A percentile compares a stretch with the other conserved stretches of the same genome.
Evolutionary conservation across 2,329 filamentous ascomycete species (phyloP).

Genomic region (Diaporthe citrichinensis): DNA sequence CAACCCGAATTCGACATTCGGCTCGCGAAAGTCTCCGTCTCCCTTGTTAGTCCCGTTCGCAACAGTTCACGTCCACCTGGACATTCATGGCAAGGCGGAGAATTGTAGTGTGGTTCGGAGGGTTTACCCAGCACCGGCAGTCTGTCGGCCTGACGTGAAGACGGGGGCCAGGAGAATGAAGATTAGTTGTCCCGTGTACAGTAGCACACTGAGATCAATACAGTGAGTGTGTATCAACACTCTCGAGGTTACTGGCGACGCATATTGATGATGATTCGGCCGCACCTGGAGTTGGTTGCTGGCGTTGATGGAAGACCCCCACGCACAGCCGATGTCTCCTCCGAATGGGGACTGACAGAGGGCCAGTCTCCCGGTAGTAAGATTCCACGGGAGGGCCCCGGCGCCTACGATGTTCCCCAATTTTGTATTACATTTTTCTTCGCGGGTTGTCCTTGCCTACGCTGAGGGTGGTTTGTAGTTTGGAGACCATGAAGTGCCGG

Average conservation of each 20-base stretch:
- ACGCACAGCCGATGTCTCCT: background rate
- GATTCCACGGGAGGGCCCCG: background rate
- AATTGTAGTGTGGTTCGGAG: background rate
- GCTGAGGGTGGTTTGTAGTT: background rate
- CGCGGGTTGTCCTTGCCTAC: background rate
- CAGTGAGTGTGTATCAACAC: background rate
- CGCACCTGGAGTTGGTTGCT: background rate
- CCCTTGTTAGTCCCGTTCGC: background rate
- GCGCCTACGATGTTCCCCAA: too few relatives aligned
- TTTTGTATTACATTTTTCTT: background rate
- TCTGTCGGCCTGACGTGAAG: background rate
- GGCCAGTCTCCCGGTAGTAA: background rate
- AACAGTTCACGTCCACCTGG: background rate
- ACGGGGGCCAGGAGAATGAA: too few relatives aligned
- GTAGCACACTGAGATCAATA: background rate
- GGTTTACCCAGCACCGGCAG: background rate
- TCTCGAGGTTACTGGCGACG: background rate
- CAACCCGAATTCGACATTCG: background rate
- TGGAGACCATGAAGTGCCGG: background rate
- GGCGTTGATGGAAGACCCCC: background rate
- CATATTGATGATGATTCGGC: background rate
- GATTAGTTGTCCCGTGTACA: too few relatives aligned
- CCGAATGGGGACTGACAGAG: background rate
- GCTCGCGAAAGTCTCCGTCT: background rate
- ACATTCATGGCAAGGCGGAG: background rate